These are phyloP conservation scores for Paraglomus occultum DNA, from an alignment of 192 early-diverging fungal genomes.

Conservation along the genomic window DNA sequence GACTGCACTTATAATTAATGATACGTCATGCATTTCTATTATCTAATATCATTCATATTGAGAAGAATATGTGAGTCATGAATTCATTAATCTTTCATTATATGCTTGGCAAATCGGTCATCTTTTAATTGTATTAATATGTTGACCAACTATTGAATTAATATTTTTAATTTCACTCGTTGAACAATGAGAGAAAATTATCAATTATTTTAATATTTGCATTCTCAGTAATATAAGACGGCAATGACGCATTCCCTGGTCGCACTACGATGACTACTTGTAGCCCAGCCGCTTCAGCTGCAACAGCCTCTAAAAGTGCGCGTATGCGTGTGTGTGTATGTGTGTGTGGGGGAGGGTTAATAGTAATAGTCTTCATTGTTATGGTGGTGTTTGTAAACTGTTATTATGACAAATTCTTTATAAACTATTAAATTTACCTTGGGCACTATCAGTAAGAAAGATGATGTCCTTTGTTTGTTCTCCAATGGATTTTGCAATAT, in stretches of 20 bases:
- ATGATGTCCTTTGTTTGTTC: conserved; percentile 53
- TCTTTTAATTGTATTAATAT: no score
- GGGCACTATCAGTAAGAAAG: conserved; percentile 92
- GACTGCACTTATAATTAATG: conserved; percentile 76
- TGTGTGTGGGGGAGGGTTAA: not conserved
- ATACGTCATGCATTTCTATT: conserved; percentile 28
- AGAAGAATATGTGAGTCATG: no score
- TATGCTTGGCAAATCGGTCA: no score
- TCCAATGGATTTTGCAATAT: conserved; percentile 72
- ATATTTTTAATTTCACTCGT: no score
- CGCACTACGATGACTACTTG: conserved; percentile 68
- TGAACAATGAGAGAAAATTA: no score
- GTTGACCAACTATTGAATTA: no score
- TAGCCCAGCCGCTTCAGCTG: conserved; percentile 71
- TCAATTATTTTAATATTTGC: not conserved
- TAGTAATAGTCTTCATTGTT: not conserved
- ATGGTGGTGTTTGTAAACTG: not conserved
- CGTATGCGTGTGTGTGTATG: no score
- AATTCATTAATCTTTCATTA: no score
- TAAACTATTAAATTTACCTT: conserved; percentile 43
- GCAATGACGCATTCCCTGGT: conserved; percentile 70
- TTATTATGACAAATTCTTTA: no score
- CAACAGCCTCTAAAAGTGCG: conserved; percentile 68
- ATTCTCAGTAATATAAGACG: conserved; percentile 7
- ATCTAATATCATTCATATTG: no score